Base-by-base conservation (phyloP, 345 rosid species). In the Trapa incisa region DNA sequence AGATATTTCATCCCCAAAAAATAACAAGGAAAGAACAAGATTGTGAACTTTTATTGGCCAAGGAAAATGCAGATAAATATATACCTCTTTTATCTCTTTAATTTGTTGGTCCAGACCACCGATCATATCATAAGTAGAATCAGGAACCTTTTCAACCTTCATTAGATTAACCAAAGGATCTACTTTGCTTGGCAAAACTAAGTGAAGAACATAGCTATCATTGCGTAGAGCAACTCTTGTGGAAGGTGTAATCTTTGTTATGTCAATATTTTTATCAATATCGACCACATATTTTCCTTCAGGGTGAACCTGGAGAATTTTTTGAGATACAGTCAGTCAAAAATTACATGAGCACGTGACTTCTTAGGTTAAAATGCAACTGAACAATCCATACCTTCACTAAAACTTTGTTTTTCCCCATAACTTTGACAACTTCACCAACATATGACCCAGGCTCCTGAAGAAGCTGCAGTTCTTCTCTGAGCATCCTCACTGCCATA, bases 91-190 rank as follows among this genome's bases (percentile, higher is more conserved):
- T n/a, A 94, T 94, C 78, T 94, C 99, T 75, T 94, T 94, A 67
- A 94, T 94, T 74, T 94, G 97, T 67, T 94, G 97, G 78, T 92
- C 98, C 75, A 94, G 97, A 58, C 99, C 99, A 76, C 95, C 99
- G n/a, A 94, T 94, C 99, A 94, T 91, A 76, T 94, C 99, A 80
- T 94, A 94, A 0, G 99, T 94, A 70, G 99, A 94, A 80, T 94
- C 99, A 62, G 95, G 99, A 70, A 94, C 99, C 69, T 94, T 94
- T 75, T 94, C 99, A 68, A 94, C 99, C 78, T 94, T 94, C 99
- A 94, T 94, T 37, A 92, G 98, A 76, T 89, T 89, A 67, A 92
- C 96, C 85, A 89, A 63, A 6, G 96, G 95, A 89, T 92, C 92
- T n/a, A 92, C 98, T 74, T 87, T 87, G 80, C 96, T 90, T 2